Evolutionary conservation across 257 asterid species (phyloP).

Genomic region (Solanum commersonii): DNA sequence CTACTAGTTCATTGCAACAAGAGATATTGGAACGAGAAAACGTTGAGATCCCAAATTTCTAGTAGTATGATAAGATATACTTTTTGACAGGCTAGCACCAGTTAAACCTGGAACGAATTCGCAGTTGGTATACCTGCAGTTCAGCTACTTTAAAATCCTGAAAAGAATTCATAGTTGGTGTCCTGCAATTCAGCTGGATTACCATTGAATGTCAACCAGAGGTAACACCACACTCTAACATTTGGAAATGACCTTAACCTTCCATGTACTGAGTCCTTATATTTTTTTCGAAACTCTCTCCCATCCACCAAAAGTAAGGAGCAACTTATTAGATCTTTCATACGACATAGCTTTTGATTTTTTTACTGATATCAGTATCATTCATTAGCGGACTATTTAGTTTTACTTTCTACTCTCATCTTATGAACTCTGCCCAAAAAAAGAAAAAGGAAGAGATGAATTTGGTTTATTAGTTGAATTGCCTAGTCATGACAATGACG

Average conservation of each 20-base stretch:
- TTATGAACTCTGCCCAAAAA: background rate
- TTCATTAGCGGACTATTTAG: background rate
- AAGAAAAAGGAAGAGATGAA: background rate
- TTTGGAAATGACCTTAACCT: background rate
- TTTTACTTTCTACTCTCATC: background rate
- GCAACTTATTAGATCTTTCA: background rate
- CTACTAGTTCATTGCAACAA: background rate
- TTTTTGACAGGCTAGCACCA: background rate
- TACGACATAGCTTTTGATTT: background rate
- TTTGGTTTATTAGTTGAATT: background rate
- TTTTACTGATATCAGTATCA: background rate
- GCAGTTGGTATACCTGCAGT: background rate
- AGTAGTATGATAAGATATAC: background rate
- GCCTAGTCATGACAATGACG: background rate
- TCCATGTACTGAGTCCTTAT: background rate
- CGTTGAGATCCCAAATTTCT: background rate
- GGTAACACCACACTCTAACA: background rate
- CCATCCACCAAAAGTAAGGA: background rate
- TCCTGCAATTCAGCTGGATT: background rate
- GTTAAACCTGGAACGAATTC: background rate
- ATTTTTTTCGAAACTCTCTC: background rate
- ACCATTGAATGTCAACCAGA: background rate
- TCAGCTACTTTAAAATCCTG: background rate
- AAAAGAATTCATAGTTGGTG: background rate
- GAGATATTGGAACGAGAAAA: background rate